Evolutionary conservation across 139 green algal species (phyloP).

Genomic region (Edaphochlamys debaryana): DNA sequence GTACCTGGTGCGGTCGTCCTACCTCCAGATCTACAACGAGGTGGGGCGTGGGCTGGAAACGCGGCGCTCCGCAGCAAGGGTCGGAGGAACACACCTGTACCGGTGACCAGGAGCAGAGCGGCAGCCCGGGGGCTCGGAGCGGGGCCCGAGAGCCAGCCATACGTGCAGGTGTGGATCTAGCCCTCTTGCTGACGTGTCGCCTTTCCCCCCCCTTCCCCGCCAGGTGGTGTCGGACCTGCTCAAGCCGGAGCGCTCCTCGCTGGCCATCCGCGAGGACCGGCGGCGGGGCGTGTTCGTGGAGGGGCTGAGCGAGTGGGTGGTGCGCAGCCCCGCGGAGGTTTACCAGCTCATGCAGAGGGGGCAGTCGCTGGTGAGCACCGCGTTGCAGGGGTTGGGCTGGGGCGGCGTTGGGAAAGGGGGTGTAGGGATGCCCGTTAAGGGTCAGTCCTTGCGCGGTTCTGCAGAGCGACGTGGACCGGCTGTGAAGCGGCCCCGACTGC

Average conservation of each 20-base stretch:
- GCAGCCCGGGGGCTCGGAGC: too few species aligned
- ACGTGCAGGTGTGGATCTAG: too few species aligned
- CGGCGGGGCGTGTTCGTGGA: conserved; percentile 90
- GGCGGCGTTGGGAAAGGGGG: not conserved
- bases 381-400: not conserved
- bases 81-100: too few species aligned
- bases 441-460: too few species aligned
- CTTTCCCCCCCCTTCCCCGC: conserved; percentile 37
- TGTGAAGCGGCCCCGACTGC: too few species aligned
- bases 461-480: too few species aligned
- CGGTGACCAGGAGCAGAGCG: too few species aligned
- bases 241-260: conserved; percentile 80
- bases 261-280: conserved; percentile 86
- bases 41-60: conserved; percentile 49
- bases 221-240: conserved; percentile 89
- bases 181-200: too few species aligned
- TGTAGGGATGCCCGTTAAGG: too few species aligned
- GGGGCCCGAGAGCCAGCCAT: too few species aligned
- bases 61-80: too few species aligned
- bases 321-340: conserved; percentile 84
- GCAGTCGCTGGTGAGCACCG: conserved; percentile 66
- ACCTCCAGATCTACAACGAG: conserved; percentile 99
- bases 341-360: conserved; percentile 90
- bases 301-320: conserved; percentile 95
- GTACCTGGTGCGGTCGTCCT: conserved; percentile 94